Conservation (phyloP, 2,329 filamentous ascomycete genomes). For the Ceratocystis alfenasii region DNA sequence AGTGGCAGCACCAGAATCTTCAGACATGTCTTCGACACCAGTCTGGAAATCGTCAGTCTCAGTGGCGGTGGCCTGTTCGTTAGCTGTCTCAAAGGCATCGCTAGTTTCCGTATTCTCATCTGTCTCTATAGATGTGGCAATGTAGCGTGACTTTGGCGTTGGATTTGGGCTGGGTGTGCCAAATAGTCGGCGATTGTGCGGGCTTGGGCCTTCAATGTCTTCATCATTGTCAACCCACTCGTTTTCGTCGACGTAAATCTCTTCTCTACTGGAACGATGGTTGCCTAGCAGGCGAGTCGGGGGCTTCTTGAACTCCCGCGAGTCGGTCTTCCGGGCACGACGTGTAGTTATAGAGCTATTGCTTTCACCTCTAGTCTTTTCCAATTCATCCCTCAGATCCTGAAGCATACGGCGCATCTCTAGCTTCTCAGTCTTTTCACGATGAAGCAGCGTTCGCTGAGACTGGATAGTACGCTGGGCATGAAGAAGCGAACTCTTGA, state of each 20-base stretch:
- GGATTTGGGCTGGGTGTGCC: slow-evolving; percentile 20
- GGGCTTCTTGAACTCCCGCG: slow-evolving; percentile 67
- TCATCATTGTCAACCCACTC: slow-evolving; percentile 80
- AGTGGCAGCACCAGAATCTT: slow-evolving; percentile 64
- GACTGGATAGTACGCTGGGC: slow-evolving; percentile 95
- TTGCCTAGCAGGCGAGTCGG: slow-evolving; percentile 60
- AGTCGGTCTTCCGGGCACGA: slow-evolving; percentile 47
- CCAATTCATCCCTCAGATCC: slow-evolving; percentile 85
- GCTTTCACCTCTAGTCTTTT: slow-evolving; percentile 50
- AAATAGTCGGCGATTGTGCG: slow-evolving; percentile 17
- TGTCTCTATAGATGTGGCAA: slow-evolving; percentile 11
- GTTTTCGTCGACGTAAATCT: slow-evolving; percentile 66
- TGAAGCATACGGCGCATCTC: slow-evolving; percentile 91
- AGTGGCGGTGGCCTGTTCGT: slow-evolving; percentile 56
- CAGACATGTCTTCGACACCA: slow-evolving; percentile 58
- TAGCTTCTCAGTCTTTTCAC: slow-evolving; percentile 96
- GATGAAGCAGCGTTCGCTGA: slow-evolving; percentile 84
- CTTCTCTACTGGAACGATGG: slow-evolving; percentile 59
- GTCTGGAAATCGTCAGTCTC: slow-evolving; percentile 95
- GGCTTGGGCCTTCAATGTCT: slow-evolving; percentile 14
- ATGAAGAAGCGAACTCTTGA: slow-evolving; percentile 87
- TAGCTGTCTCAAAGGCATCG: slow-evolving; percentile 55
- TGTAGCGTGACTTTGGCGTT: not conserved
- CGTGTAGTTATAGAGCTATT: slow-evolving; percentile 38
- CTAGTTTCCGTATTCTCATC: slow-evolving; percentile 53